Conservation (phyloP, 805 yeast genomes). For the Ogataea populi-albae region DNA sequence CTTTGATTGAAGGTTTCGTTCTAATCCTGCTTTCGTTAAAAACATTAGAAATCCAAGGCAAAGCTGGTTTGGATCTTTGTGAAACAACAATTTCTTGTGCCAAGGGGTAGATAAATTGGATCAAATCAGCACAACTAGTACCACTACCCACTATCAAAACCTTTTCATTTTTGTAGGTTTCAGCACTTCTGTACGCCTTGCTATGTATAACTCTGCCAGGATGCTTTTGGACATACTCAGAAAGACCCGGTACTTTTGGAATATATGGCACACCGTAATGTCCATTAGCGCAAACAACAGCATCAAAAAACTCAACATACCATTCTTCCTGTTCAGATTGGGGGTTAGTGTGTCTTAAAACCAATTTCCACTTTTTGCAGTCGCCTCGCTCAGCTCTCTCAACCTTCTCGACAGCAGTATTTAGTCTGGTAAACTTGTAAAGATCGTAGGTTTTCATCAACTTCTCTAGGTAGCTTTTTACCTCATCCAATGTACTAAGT, state of each 20-base stretch:
- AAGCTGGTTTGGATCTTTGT: constrained; percentile 4
- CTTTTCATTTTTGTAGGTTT: constrained; percentile 28
- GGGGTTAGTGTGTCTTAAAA: constrained; percentile 17
- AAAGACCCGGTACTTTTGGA: constrained; percentile 36
- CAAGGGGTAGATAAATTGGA: constrained; percentile 38
- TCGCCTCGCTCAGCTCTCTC: constrained; percentile 30
- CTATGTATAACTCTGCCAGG: constrained; percentile 30
- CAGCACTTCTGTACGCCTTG: constrained; percentile 30
- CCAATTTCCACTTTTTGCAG: constrained; percentile 35
- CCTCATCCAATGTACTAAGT: constrained; percentile 52
- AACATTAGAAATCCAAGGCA: background rate
- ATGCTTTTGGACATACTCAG: constrained; percentile 29
- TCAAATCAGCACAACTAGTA: constrained; percentile 65
- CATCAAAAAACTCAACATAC: constrained; percentile 43
- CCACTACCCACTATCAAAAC: constrained; percentile 38
- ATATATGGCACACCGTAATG: constrained; percentile 39
- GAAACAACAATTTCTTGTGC: constrained; percentile 23
- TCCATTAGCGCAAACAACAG: constrained; percentile 39
- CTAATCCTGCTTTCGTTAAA: constrained; percentile 24
- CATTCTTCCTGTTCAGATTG: constrained; percentile 29
- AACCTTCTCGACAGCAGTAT: constrained; percentile 42
- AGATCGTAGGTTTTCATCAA: constrained; percentile 43
- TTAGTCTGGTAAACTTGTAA: constrained; percentile 37
- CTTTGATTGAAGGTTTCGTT: constrained; percentile 35
- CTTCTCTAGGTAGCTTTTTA: constrained; percentile 53